Evolutionary conservation across 2,329 filamentous ascomycete species (phyloP).

Genomic region (Cladosporium austrohemisphaericum): DNA sequence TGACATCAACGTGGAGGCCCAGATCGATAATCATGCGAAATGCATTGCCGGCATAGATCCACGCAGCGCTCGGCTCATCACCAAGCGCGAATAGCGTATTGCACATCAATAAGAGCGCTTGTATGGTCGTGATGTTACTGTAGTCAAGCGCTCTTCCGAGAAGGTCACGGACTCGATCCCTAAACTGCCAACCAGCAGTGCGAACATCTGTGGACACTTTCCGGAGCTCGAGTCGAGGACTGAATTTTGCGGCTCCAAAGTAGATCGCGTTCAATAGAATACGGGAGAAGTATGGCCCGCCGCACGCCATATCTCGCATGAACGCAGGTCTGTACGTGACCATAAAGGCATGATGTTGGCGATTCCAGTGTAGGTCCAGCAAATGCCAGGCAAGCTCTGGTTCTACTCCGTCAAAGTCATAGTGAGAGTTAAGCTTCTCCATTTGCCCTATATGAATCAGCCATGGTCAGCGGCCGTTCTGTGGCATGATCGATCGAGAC

Average conservation of each 20-base stretch:
- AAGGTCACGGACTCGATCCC: conserved; percentile 3
- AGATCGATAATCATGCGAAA: conserved; percentile 13
- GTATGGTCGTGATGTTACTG: conserved; percentile 11
- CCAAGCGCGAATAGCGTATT: conserved; percentile 5
- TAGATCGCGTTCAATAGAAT: conserved; percentile 11
- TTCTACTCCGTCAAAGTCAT: conserved; percentile 56
- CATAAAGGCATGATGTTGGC: conserved; percentile 23
- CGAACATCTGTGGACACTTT: conserved; percentile 5
- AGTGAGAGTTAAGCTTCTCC: conserved; percentile 9
- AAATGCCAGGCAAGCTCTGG: conserved; percentile 52
- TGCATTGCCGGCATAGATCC: conserved; percentile 9
- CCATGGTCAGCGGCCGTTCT: background rate
- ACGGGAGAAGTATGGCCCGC: conserved; percentile 8
- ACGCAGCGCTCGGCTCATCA: conserved; percentile 10
- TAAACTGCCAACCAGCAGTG: conserved; percentile 7
- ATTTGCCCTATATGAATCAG: background rate
- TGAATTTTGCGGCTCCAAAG: conserved; percentile 8
- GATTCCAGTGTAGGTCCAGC: conserved; percentile 42
- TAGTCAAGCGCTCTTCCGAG: conserved; percentile 8
- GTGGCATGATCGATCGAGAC: no score
- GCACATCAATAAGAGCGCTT: conserved; percentile 6
- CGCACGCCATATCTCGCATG: conserved; percentile 21
- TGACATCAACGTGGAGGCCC: conserved; percentile 39
- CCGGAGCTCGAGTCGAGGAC: conserved; percentile 6
- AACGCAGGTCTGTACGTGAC: conserved; percentile 24